phyloP scores from a whole-genome alignment of 106 monocot species.

The Apostasia shenzhenica region DNA sequence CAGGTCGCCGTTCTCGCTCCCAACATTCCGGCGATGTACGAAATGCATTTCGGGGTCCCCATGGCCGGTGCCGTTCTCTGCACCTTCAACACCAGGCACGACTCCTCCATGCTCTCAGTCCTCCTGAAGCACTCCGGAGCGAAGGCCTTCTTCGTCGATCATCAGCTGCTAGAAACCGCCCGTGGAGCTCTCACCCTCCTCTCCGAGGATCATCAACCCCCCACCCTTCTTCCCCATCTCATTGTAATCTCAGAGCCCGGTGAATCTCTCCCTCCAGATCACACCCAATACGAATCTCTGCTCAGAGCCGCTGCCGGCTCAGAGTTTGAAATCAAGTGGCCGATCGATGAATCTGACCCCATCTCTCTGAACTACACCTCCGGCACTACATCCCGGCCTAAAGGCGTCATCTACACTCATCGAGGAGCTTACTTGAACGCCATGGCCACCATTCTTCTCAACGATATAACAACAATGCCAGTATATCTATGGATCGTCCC shows the following conservation, averaged over 20 bases:
- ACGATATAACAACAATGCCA: constrained; percentile 39
- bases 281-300: constrained; percentile 35
- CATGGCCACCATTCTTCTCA: constrained; percentile 36
- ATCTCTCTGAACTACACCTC: constrained; percentile 77
- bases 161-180: constrained; percentile 26
- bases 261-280: neutral
- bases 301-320: constrained; percentile 17
- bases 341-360: constrained; percentile 57
- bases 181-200: constrained; percentile 40
- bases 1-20: constrained; percentile 69
- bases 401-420: constrained; percentile 70
- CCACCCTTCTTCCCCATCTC: constrained; percentile 22
- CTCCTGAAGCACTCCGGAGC: constrained; percentile 59
- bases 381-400: constrained; percentile 73
- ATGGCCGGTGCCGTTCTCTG: constrained; percentile 82
- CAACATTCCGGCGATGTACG: constrained; percentile 70
- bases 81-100: constrained; percentile 59
- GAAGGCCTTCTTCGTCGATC: constrained; percentile 61
- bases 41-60: constrained; percentile 70
- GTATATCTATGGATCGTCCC: constrained; percentile 71
- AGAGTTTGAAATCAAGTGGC: constrained; percentile 48
- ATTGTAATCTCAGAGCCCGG: constrained; percentile 28
- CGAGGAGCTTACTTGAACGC: constrained; percentile 59
- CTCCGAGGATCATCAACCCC: constrained; percentile 8
- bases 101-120: constrained; percentile 49